These are phyloP conservation scores for Schizonepeta tenuifolia DNA, from an alignment of 257 asterid genomes.

Conservation along the genomic window DNA sequence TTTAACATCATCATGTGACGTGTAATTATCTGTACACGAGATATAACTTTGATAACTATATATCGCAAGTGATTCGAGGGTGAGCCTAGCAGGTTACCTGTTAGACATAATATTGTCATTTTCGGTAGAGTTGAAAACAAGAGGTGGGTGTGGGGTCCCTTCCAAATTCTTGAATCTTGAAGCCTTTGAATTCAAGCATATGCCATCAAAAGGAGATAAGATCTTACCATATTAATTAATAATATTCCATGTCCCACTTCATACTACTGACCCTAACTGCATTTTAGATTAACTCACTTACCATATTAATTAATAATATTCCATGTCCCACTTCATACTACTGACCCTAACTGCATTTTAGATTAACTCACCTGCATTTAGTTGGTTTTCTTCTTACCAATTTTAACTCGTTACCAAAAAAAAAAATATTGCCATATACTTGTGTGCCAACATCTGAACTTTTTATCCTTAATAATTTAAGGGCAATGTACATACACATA, in stretches of 20 bases:
- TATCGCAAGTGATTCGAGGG: constrained; percentile 32
- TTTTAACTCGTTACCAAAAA: no score
- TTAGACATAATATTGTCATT: constrained; percentile 25
- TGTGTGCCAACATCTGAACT: no score
- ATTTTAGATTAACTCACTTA: neutral
- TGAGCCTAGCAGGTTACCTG: constrained; percentile 32
- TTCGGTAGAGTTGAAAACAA: constrained; percentile 15
- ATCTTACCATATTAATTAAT: neutral
- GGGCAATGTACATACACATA: no score
- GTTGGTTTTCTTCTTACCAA: no score
- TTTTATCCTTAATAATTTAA: no score
- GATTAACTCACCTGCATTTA: no score
- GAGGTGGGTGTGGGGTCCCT: constrained; percentile 4
- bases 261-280: constrained; percentile 30
- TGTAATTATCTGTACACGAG: no score
- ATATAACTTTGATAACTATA: constrained; percentile 3
- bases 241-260: constrained; percentile 42
- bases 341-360: no score
- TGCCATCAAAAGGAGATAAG: constrained; percentile 28
- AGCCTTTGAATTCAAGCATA: constrained; percentile 44
- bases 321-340: no score
- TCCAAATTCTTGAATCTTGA: constrained; percentile 37
- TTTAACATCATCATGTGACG: no score
- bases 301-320: no score
- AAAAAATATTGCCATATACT: no score